Evolutionary conservation across 208 protist genomes (phyloP).

Genomic region (Leishmania guyanensis): DNA sequence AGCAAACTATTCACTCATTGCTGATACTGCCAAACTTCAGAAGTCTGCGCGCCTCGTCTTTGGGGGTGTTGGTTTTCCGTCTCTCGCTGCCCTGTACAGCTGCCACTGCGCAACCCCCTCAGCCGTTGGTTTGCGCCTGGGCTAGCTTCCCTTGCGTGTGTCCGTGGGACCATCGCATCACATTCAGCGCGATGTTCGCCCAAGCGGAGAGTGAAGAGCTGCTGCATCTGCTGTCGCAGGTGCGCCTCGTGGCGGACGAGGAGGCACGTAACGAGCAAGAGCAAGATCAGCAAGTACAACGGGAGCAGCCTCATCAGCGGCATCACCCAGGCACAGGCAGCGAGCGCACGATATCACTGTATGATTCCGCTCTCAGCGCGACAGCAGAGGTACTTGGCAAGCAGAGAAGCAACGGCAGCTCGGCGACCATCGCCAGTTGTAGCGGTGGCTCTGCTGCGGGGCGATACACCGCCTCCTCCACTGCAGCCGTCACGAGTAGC

Average conservation of each 20-base stretch:
- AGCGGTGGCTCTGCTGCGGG: neutral
- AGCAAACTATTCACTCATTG: too few species aligned
- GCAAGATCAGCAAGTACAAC: slow-evolving; percentile 6
- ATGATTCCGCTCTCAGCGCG: neutral
- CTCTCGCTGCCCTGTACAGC: too few species aligned
- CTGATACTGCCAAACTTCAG: too few species aligned
- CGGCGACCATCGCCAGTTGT: neutral
- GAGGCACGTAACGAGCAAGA: slow-evolving; percentile 11
- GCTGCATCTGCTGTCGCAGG: slow-evolving; percentile 36
- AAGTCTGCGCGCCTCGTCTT: too few species aligned
- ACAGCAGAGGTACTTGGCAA: neutral
- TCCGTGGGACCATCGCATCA: neutral
- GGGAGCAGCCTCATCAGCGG: neutral
- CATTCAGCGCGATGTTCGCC: slow-evolving; percentile 26
- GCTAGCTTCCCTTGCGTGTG: neutral
- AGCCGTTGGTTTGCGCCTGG: too few species aligned
- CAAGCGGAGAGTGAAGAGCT: slow-evolving; percentile 35
- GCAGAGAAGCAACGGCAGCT: neutral
- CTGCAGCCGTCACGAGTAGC: slow-evolving; percentile 10
- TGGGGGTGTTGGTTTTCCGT: too few species aligned
- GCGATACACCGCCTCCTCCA: slow-evolving; percentile 32
- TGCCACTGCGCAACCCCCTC: too few species aligned
- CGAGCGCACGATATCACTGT: neutral
- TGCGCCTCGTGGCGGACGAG: slow-evolving; percentile 26
- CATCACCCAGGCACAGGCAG: neutral